Evolutionary conservation across 805 yeast species (phyloP).

Genomic region (Kregervanrija delftensis): DNA sequence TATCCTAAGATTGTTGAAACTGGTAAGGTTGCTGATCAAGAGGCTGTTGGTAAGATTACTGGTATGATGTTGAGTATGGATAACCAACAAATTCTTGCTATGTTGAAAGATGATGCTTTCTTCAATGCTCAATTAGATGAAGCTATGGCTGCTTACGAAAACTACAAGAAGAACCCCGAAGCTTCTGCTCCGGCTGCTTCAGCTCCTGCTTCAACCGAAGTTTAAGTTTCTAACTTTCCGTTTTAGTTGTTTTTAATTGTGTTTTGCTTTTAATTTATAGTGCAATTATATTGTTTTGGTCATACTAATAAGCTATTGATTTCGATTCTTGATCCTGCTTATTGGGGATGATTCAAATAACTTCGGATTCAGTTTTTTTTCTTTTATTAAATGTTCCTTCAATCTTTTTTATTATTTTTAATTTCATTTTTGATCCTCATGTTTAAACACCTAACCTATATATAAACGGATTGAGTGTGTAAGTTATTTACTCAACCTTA

Average conservation of each 20-base stretch:
- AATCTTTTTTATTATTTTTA: no score
- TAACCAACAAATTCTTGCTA: conserved; percentile 79
- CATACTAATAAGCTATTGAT: no score
- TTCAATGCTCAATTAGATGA: conserved; percentile 89
- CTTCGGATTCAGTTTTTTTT: no score
- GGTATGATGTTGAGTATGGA: conserved; percentile 98
- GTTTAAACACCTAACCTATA: no score
- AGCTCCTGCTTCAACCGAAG: conserved; percentile 7
- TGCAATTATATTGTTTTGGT: no score
- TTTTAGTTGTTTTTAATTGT: neutral
- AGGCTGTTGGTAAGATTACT: conserved; percentile 97
- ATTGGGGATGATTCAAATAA: no score
- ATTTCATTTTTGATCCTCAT: no score
- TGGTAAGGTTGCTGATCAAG: conserved; percentile 82
- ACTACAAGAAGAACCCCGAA: conserved; percentile 56
- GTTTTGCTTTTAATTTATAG: no score
- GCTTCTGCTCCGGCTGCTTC: conserved; percentile 24
- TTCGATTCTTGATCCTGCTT: no score
- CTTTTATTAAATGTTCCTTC: no score
- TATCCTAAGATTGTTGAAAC: conserved; percentile 87
- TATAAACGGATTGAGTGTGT: no score
- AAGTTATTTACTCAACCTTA: no score
- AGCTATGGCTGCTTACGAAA: conserved; percentile 91
- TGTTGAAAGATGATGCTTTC: conserved; percentile 84
- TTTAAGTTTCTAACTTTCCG: conserved; percentile 1